Evolutionary conservation across 768 basidiomycete genomes (phyloP).

Genomic region (Dioszegia hungarica): DNA sequence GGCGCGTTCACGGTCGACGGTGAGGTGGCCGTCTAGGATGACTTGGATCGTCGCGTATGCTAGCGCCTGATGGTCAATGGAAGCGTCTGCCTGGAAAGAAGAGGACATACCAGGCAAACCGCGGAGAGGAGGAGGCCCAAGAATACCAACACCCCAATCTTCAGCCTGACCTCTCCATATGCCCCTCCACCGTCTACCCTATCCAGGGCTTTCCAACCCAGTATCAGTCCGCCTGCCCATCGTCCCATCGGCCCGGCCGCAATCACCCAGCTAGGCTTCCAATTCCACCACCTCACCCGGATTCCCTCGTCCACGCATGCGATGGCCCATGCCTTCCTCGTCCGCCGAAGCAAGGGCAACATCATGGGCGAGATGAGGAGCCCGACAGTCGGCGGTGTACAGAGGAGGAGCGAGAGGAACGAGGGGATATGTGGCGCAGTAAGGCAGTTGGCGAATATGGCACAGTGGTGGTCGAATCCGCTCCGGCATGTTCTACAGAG

Average conservation of each 20-base stretch:
- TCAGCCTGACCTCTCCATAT: slow-evolving; percentile 10
- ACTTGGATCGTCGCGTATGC: slow-evolving; percentile 18
- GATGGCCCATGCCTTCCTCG: slow-evolving; percentile 9
- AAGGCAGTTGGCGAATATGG: slow-evolving; percentile 48
- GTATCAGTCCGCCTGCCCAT: slow-evolving; percentile 22
- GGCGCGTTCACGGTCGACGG: slow-evolving; percentile 29
- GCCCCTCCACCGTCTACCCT: slow-evolving; percentile 8
- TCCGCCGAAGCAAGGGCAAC: slow-evolving; percentile 13
- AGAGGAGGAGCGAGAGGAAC: slow-evolving; percentile 40
- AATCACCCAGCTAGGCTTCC: slow-evolving; percentile 28
- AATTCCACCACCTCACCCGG: slow-evolving; percentile 27
- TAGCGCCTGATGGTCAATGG: slow-evolving; percentile 19
- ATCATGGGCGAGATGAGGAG: slow-evolving; percentile 26
- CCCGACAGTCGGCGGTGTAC: slow-evolving; percentile 35
- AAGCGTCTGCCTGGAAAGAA: too few species aligned
- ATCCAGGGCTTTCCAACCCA: slow-evolving; percentile 37
- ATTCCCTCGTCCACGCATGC: slow-evolving; percentile 10
- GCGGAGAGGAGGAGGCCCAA: slow-evolving; percentile 22
- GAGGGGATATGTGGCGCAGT: slow-evolving; percentile 35
- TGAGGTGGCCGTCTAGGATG: slow-evolving; percentile 24
- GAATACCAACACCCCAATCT: slow-evolving; percentile 17
- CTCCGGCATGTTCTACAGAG: slow-evolving; percentile 44
- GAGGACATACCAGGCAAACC: slow-evolving; percentile 26
- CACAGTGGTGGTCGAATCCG: slow-evolving; percentile 51
- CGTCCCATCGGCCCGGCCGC: slow-evolving; percentile 38